Conservation (phyloP, 768 basidiomycete genomes). For the Podaxis pistillaris region DNA sequence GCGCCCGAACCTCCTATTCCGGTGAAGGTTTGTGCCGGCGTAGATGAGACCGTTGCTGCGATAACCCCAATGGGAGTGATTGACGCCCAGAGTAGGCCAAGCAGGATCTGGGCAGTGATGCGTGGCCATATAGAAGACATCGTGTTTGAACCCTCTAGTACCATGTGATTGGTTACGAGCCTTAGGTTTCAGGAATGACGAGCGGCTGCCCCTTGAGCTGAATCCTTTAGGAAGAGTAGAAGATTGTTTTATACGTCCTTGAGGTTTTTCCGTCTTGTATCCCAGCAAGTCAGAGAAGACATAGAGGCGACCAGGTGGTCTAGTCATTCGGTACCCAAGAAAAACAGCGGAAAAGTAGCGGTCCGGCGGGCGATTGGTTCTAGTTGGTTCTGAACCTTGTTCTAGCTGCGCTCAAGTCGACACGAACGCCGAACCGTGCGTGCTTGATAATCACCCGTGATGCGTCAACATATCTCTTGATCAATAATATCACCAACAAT, state of each 20-base stretch:
- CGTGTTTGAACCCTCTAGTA: neutral
- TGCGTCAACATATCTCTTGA: too few relatives aligned
- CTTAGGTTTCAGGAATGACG: neutral
- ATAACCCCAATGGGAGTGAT: neutral
- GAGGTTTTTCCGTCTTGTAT: slow-evolving; percentile 6
- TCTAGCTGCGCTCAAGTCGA: neutral
- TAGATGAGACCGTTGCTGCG: slow-evolving; percentile 27
- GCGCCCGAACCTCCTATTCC: slow-evolving; percentile 45
- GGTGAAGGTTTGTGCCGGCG: slow-evolving; percentile 33
- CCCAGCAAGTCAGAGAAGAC: slow-evolving; percentile 17
- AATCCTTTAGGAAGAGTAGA: neutral
- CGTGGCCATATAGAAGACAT: neutral
- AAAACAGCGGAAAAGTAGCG: neutral
- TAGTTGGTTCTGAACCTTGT: neutral
- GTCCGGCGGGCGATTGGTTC: neutral
- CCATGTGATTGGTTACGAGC: neutral
- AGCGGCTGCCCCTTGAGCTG: neutral
- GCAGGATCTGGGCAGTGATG: neutral
- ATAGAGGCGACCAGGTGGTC: slow-evolving; percentile 1
- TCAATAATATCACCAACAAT: too few relatives aligned
- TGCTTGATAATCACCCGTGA: neutral
- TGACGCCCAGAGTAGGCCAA: neutral
- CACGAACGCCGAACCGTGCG: neutral
- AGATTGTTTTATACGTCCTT: slow-evolving; percentile 3
- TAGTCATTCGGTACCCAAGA: neutral